Conservation (phyloP, 2,329 filamentous ascomycete genomes). For the Penicillium sp. region DNA sequence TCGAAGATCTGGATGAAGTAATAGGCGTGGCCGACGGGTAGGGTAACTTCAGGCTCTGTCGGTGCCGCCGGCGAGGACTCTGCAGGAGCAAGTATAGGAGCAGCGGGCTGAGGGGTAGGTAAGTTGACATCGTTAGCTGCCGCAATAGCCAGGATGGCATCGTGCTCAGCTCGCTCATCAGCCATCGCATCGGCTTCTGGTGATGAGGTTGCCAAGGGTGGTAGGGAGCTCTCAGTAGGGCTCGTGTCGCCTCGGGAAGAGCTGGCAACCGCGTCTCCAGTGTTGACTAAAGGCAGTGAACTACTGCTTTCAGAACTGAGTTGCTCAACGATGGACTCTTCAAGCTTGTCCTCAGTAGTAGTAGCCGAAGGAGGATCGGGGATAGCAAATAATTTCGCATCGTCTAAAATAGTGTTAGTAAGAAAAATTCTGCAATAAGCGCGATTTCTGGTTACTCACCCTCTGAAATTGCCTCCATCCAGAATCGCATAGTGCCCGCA, state of each 20-base stretch:
- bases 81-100: background rate
- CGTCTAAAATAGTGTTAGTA: constrained; percentile 17
- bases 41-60: constrained; percentile 17
- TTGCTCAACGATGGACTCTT: constrained; percentile 32
- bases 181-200: constrained; percentile 9
- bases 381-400: constrained; percentile 39
- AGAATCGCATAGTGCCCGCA: constrained; percentile 34
- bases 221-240: background rate
- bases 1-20: constrained; percentile 56
- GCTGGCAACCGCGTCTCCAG: constrained; percentile 27
- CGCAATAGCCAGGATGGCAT: constrained; percentile 30
- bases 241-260: constrained; percentile 25
- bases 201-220: constrained; percentile 7
- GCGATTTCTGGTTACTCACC: constrained; percentile 20
- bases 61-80: constrained; percentile 1
- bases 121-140: constrained; percentile 30
- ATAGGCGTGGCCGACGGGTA: constrained; percentile 42
- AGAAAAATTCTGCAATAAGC: background rate
- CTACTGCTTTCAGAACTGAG: constrained; percentile 26
- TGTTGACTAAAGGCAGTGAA: constrained; percentile 13
- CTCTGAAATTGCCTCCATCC: constrained; percentile 41
- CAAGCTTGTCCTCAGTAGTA: constrained; percentile 29
- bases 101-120: background rate
- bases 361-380: constrained; percentile 30
- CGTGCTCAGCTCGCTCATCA: constrained; percentile 22